These are phyloP conservation scores for Pseudocercospora musae DNA, from an alignment of 2,329 filamentous ascomycete genomes.

Conservation along the genomic window DNA sequence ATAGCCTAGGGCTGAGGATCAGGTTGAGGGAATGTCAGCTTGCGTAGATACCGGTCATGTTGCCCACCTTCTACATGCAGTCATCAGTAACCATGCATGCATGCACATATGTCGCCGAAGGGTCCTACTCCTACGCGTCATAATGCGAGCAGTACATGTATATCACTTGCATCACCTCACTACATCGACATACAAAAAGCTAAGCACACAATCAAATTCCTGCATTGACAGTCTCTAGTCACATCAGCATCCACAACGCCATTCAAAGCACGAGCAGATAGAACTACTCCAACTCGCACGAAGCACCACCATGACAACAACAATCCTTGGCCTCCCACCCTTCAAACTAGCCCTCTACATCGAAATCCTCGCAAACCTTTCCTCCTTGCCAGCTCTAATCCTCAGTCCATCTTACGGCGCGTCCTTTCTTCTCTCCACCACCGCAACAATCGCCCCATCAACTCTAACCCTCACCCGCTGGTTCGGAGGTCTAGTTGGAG, in stretches of 20 bases:
- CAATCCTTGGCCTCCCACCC: neutral
- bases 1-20: neutral
- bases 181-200: neutral
- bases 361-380: conserved; percentile 13
- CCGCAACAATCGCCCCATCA: neutral
- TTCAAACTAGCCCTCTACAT: neutral
- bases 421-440: conserved; percentile 4
- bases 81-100: neutral
- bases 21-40: neutral
- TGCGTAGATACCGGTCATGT: neutral
- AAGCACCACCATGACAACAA: neutral
- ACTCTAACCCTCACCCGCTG: conserved; percentile 4
- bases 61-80: neutral
- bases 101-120: neutral
- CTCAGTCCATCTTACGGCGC: conserved; percentile 12
- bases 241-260: neutral
- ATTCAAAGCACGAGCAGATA: neutral
- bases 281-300: neutral
- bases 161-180: too few relatives aligned
- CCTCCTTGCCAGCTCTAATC: conserved; percentile 13
- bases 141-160: neutral
- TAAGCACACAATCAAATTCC: neutral
- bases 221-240: neutral
- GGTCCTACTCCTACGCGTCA: neutral
- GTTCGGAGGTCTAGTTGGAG: conserved; percentile 12